Percentiles rank a stretch among this genome's conserved stretches.
phyloP scores from a whole-genome alignment of 176 grass and related monocot species.

The Paspalum vaginatum region DNA sequence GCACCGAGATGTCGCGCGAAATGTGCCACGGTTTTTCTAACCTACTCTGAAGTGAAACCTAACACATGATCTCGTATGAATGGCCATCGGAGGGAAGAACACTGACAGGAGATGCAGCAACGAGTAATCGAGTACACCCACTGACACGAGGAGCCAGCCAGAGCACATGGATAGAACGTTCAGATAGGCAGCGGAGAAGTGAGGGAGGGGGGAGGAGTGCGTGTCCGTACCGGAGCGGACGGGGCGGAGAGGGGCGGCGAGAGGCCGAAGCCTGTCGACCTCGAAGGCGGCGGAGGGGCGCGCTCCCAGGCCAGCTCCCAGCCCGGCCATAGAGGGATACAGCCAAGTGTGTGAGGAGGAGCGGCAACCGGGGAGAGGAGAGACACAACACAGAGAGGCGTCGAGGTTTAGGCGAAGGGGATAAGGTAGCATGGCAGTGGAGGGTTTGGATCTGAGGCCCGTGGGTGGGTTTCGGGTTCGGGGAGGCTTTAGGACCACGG shows the following conservation, averaged over 20 bases:
- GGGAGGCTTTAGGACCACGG: too few relatives aligned
- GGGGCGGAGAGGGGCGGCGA: background rate
- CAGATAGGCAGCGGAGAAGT: background rate
- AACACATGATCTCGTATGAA: slow-evolving; percentile 6
- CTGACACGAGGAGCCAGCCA: background rate
- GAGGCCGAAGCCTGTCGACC: background rate
- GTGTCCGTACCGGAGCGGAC: slow-evolving; percentile 26
- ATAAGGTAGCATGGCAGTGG: too few relatives aligned
- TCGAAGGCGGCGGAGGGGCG: background rate
- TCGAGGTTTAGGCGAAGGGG: slow-evolving; percentile 15
- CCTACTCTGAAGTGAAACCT: too few relatives aligned
- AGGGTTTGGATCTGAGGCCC: too few relatives aligned
- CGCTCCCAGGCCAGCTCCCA: slow-evolving; percentile 14
- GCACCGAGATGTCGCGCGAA: too few relatives aligned
- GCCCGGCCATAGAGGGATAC: slow-evolving; percentile 28
- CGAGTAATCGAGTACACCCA: background rate
- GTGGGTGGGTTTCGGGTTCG: too few relatives aligned
- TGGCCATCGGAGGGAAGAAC: background rate
- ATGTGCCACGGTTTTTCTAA: background rate
- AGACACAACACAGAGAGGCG: background rate
- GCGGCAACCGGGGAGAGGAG: background rate
- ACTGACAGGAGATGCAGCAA: background rate
- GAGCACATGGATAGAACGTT: background rate
- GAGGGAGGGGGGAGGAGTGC: background rate
- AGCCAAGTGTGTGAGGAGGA: background rate